These are phyloP conservation scores for Odonthalia washingtoniensis DNA, from an alignment of 31 red algal species.

Conservation along the genomic window DNA sequence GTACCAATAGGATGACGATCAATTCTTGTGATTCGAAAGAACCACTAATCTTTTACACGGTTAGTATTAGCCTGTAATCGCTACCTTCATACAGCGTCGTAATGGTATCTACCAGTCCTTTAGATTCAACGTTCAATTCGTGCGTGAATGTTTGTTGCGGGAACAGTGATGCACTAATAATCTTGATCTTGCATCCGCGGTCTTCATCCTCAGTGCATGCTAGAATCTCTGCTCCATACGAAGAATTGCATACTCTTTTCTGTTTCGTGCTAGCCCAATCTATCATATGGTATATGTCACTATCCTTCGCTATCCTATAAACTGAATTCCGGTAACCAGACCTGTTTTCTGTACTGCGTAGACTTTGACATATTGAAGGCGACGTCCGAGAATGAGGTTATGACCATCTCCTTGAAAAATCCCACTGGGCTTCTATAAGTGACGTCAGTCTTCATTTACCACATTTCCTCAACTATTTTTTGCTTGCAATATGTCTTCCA, in stretches of 20 bases:
- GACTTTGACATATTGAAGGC: background rate
- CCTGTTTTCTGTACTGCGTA: background rate
- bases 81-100: conserved; percentile 16
- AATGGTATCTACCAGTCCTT: conserved; percentile 25
- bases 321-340: background rate
- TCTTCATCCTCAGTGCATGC: conserved; percentile 17
- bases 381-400: background rate
- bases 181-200: background rate
- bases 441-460: no score
- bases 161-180: no score
- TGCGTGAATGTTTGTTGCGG: no score
- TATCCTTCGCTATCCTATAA: background rate
- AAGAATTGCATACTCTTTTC: background rate
- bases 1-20: no score
- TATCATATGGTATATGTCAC: background rate
- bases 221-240: no score
- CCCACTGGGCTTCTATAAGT: no score
- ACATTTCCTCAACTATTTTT: no score
- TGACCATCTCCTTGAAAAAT: no score
- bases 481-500: no score
- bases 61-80: conserved; percentile 8
- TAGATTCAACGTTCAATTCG: no score
- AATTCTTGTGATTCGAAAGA: no score
- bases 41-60: conserved; percentile 7
- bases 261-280: conserved; percentile 8